phyloP scores from a whole-genome alignment of 1,139 yeast genomes.

The Kodamaea derodonti region DNA sequence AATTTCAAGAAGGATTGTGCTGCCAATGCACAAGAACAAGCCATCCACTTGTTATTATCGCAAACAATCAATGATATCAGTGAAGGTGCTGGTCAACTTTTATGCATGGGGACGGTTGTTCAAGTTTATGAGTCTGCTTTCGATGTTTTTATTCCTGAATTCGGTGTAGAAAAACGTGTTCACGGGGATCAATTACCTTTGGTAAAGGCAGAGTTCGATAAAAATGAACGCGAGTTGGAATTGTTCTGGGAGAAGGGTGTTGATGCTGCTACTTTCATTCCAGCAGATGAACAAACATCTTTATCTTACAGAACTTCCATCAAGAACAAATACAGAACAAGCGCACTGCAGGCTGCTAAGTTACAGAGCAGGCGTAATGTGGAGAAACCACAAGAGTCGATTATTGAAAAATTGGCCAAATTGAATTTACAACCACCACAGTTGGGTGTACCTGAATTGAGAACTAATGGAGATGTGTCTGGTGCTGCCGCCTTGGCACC shows the following conservation, averaged over 20 bases:
- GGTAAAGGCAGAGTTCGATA: slow-evolving; percentile 88
- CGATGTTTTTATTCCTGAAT: slow-evolving; percentile 90
- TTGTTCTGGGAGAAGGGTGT: slow-evolving; percentile 89
- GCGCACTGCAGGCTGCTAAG: slow-evolving; percentile 68
- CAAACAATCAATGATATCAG: slow-evolving; percentile 82
- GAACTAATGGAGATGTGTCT: slow-evolving; percentile 12
- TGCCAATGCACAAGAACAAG: slow-evolving; percentile 89
- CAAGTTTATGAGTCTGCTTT: slow-evolving; percentile 96
- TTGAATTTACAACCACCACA: slow-evolving; percentile 54
- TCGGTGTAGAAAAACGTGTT: slow-evolving; percentile 95
- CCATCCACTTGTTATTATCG: slow-evolving; percentile 79
- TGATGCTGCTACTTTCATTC: slow-evolving; percentile 87
- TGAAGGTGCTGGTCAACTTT: slow-evolving; percentile 70
- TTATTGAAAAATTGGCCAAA: slow-evolving; percentile 44
- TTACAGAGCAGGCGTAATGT: slow-evolving; percentile 38
- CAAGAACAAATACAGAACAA: slow-evolving; percentile 72
- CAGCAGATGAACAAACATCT: slow-evolving; percentile 79
- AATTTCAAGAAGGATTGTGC: slow-evolving; percentile 96
- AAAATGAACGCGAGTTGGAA: slow-evolving; percentile 62
- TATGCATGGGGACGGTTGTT: slow-evolving; percentile 81
- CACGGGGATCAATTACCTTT: slow-evolving; percentile 97
- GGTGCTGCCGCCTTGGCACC: slow-evolving; percentile 45
- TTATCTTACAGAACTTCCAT: slow-evolving; percentile 74
- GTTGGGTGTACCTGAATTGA: slow-evolving; percentile 35
- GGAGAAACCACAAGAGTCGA: slow-evolving; percentile 34